Base-by-base conservation (phyloP, 1,284 basidiomycete species). In the Lentinula novae-zelandiae region DNA sequence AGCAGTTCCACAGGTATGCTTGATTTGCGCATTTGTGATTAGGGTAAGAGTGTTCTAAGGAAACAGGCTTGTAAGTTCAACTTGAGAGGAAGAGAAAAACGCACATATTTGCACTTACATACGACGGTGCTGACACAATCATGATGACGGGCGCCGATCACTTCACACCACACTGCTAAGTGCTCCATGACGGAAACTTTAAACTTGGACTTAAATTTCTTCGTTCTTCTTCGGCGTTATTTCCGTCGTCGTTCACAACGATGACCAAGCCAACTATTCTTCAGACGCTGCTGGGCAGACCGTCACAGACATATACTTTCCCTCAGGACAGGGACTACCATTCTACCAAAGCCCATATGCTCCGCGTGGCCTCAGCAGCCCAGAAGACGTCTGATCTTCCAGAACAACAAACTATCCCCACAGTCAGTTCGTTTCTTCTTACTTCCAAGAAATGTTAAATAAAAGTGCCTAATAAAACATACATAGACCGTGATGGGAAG, bases 211-310 rank as follows among this genome's bases (percentile, higher is more conserved):
- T 22, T n/a, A 31, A 7, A 36, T 53, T 42, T 39, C 38, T 12
- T 39, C 57, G 49, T 33, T 31, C 57, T 42, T 58, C 57, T 17
- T 22, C 57, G 50, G 17, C 49, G 57, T 42, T 38, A 36, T 44
- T 20, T 51, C 20, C 34, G 8, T 46, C 42, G 42, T 46, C 42
- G 42, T 17, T 34, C 53, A 54, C 5, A 44, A 60, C 58, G 40
- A 83, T 83, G 82, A 70, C 75, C 20, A 86, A 84, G 67, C 84
- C 85, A 15, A 85, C 83, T 10, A 70, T 87, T 31, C 69, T 86
- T 33, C 85, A 87, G 70, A 75, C 75, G 38, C 68, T 87, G 57
- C 75, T 89, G 53, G 78, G 81, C 53, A 70, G 74, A 52, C 86
- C 86, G 15, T 85, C 85, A 2, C 83, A 84, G 68, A 72, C 77